These are phyloP conservation scores for Jaltomata sinuosa DNA, from an alignment of 257 asterid species.

Conservation along the genomic window DNA sequence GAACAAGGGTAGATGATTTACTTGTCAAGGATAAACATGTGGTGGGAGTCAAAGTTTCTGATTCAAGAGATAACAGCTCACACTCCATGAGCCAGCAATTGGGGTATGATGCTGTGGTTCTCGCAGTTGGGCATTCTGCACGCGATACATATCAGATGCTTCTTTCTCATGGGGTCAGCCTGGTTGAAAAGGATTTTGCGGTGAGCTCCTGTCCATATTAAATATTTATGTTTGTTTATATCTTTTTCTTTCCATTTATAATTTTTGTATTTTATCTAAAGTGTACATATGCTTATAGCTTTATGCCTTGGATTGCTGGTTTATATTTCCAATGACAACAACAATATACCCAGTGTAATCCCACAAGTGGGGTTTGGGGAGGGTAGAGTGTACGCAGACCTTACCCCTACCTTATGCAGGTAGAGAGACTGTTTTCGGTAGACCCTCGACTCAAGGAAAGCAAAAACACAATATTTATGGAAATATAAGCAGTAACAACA, in stretches of 20 bases:
- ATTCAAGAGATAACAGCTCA: slow-evolving; percentile 26
- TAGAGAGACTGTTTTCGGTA: no score
- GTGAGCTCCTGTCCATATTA: slow-evolving; percentile 36
- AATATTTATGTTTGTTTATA: background rate
- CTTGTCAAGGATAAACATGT: slow-evolving; percentile 51
- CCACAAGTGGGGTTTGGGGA: no score
- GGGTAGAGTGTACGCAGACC: no score
- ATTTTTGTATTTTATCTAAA: background rate
- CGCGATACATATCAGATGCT: slow-evolving; percentile 89
- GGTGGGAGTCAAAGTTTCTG: slow-evolving; percentile 66
- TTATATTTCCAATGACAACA: background rate
- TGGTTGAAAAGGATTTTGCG: slow-evolving; percentile 73
- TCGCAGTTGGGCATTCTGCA: slow-evolving; percentile 97
- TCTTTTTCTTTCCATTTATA: background rate
- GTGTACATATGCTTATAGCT: background rate
- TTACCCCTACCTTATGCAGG: no score
- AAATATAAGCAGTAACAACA: no score
- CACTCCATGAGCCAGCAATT: slow-evolving; percentile 27
- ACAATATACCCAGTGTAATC: no score
- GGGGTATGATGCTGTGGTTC: slow-evolving; percentile 80
- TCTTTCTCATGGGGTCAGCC: slow-evolving; percentile 64
- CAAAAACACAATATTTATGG: no score
- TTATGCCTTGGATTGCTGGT: background rate
- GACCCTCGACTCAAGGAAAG: no score
- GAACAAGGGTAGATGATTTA: slow-evolving; percentile 87